phyloP scores from a whole-genome alignment of 352 stramenopile species.

The Pythium pyrilobum region DNA sequence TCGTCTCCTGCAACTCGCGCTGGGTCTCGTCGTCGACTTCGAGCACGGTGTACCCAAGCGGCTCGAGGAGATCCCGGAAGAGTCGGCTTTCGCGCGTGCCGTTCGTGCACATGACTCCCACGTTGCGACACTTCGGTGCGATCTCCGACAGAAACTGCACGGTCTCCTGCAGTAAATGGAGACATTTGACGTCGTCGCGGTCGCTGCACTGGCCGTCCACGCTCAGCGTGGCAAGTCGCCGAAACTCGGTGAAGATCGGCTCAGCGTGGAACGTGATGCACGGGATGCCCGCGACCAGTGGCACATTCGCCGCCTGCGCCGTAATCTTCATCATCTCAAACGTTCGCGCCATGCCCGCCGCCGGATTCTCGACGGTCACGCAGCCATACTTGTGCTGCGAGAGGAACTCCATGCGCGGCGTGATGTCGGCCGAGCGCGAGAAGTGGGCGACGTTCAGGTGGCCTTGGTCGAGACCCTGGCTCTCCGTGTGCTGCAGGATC shows the following conservation, averaged over 20 bases:
- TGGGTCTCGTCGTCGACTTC: conserved; percentile 30
- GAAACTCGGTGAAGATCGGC: conserved; percentile 40
- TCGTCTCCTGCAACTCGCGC: conserved; percentile 42
- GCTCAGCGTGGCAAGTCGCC: conserved; percentile 14
- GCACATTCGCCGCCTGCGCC: conserved; percentile 15
- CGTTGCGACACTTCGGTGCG: conserved; percentile 15
- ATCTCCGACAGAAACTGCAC: conserved; percentile 26
- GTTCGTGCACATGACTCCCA: conserved; percentile 44
- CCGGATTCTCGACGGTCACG: conserved; percentile 31
- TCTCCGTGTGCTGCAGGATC: conserved; percentile 43
- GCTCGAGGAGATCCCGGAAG: conserved; percentile 39
- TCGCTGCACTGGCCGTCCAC: conserved; percentile 1
- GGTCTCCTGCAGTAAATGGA: conserved; percentile 46
- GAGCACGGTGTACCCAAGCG: conserved; percentile 30
- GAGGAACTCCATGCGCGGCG: conserved; percentile 31
- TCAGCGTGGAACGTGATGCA: conserved; percentile 50
- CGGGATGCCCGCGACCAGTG: conserved; percentile 34
- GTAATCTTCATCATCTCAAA: conserved; percentile 32
- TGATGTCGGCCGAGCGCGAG: conserved; percentile 38
- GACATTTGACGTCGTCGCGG: conserved; percentile 18
- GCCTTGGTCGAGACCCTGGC: conserved; percentile 38
- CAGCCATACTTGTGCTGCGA: conserved; percentile 9
- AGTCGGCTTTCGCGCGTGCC: conserved; percentile 31
- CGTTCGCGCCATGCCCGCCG: conserved; percentile 40
- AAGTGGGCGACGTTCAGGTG: conserved; percentile 46